Base-by-base conservation (phyloP, 306 rosid species). In the Carpinus fangiana region DNA sequence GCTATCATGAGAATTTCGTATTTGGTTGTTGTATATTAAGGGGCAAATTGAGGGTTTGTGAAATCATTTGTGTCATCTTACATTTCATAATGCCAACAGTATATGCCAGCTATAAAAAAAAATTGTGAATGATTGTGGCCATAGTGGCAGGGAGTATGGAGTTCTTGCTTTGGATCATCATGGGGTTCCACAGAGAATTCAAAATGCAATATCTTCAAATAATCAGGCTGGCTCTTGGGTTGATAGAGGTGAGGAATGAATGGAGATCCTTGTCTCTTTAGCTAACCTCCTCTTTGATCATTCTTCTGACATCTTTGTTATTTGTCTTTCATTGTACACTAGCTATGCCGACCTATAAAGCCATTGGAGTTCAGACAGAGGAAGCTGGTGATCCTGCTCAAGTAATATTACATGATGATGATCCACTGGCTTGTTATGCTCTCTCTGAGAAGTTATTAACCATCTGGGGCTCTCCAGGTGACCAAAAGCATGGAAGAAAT, bases 391-490 rank as follows among this genome's bases (percentile, higher is more conserved):
- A 78, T 79, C 82, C 82, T 82, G 78, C 83, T 66, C 81, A 79
- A 84, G 83, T 20, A 81, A 76, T 43, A 46, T 70, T 41, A 48
- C 31, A 67, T 45, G 86, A 76, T 45, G 87, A 85, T 45, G 87
- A 85, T 46, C 76, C 75, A 53, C 85, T 74, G 76, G 79, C 90
- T 76, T 76, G 74, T 84, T 82, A 50, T 56, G 86, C 89, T 45
- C 91, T 92, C 80, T 83, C 97, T 74, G 87, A 88, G 88, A 90
- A 89, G 86, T 88, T 94, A 88, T 75, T 80, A 75, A 82, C 85
- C 13, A 81, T 92, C 57, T 90, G 97, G 95, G 91, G 83, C 76
- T 80, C 89, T 52, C 82, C 89, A 53, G 77, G 70, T 72, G 84
- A 77, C 73, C 83, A 79, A 81, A 81, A 62, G 45, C 73, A 84